phyloP scores from a whole-genome alignment of 202 grass and related monocot species.

The Carex arenaria region DNA sequence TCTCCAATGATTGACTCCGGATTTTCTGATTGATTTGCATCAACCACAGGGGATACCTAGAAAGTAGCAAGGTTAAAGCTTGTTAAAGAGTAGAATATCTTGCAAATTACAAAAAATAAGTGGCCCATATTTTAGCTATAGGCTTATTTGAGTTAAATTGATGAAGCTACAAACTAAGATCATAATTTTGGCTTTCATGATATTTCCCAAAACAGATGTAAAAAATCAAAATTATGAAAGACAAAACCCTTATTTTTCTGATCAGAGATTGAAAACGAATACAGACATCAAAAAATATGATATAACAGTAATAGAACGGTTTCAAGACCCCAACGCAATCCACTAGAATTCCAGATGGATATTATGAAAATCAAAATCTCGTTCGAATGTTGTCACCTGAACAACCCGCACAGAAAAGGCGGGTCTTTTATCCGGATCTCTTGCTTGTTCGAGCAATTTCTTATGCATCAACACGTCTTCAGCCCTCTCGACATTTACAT shows the following conservation, averaged over 20 bases:
- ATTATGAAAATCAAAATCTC: neutral
- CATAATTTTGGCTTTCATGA: neutral
- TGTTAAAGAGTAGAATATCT: neutral
- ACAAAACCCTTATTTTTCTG: neutral
- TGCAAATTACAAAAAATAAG: neutral
- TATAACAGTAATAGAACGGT: conserved; percentile 9
- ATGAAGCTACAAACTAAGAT: neutral
- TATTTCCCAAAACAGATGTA: neutral
- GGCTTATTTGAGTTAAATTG: neutral
- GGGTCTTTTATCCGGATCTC: conserved; percentile 53
- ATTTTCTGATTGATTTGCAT: conserved; percentile 26
- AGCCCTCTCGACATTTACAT: conserved; percentile 92
- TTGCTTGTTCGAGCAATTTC: conserved; percentile 63
- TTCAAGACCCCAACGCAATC: neutral
- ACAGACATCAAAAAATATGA: conserved; percentile 5
- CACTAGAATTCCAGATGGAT: neutral
- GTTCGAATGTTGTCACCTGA: conserved; percentile 45
- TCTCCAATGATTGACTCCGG: conserved; percentile 27
- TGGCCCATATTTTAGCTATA: neutral
- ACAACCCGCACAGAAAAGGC: conserved; percentile 69
- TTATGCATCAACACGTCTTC: conserved; percentile 85
- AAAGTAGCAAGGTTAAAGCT: neutral
- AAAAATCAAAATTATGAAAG: neutral
- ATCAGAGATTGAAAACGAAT: conserved; percentile 3
- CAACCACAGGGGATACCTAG: neutral